Conservation (phyloP, 78 protist species). For the Goniomonas avonlea region DNA sequence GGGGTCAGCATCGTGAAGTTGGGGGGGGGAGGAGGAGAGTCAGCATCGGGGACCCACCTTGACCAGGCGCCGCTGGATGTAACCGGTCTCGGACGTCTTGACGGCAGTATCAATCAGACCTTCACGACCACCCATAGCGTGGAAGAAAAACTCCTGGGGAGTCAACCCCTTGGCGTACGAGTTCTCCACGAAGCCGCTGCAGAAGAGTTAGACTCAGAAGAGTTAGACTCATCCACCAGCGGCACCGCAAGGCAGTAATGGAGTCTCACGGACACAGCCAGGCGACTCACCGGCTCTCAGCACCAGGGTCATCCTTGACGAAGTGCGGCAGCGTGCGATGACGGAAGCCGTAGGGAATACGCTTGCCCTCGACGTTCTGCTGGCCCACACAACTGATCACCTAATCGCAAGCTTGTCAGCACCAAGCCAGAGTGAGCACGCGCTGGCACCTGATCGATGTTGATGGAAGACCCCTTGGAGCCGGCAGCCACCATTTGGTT, state of each 20-base stretch:
- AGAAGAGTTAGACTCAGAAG: too few relatives aligned
- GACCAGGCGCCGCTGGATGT: conserved; percentile 89
- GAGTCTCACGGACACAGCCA: too few relatives aligned
- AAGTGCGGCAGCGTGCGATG: conserved; percentile 97
- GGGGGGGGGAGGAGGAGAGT: too few relatives aligned
- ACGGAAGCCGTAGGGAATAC: conserved; percentile 94
- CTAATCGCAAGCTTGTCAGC: background rate
- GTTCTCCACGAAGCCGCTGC: conserved; percentile 95
- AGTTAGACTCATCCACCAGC: too few relatives aligned
- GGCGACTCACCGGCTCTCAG: too few relatives aligned
- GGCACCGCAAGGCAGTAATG: too few relatives aligned
- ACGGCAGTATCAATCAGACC: conserved; percentile 97
- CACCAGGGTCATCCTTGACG: conserved; percentile 86
- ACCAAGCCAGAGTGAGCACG: too few relatives aligned
- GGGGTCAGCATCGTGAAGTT: background rate
- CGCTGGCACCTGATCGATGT: conserved; percentile 94
- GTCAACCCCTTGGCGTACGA: conserved; percentile 87
- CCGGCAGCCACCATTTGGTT: conserved; percentile 96
- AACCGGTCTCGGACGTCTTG: conserved; percentile 98
- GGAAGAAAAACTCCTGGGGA: conserved; percentile 97
- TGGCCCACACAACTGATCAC: conserved; percentile 98
- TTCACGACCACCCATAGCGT: conserved; percentile 99
- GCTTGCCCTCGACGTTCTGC: conserved; percentile 98
- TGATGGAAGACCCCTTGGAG: conserved; percentile 95
- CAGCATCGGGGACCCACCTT: too few relatives aligned